These are phyloP conservation scores for Gossypium davidsonii DNA, from an alignment of 441 rosid genomes.

Conservation along the genomic window DNA sequence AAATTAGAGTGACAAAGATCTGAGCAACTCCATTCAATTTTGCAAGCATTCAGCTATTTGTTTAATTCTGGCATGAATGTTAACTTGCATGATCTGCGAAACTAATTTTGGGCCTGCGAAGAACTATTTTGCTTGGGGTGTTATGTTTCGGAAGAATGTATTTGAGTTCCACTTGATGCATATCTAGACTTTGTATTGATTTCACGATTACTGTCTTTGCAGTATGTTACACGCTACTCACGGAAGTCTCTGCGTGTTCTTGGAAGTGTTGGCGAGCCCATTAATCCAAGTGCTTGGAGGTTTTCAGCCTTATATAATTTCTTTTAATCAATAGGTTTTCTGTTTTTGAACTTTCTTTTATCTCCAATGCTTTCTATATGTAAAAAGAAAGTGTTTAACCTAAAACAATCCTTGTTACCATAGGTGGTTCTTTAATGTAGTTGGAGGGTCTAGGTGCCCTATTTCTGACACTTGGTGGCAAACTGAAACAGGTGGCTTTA, in stretches of 20 bases:
- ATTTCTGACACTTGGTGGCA: conserved; percentile 99
- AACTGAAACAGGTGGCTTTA: conserved; percentile 98
- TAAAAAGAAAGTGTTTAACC: conserved; percentile 1
- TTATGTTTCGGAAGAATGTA: not conserved
- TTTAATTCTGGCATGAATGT: conserved; percentile 2
- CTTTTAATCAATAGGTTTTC: conserved; percentile 9
- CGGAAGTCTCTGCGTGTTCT: conserved; percentile 88
- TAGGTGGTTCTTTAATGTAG: conserved; percentile 93
- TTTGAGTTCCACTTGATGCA: not conserved
- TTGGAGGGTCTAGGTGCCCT: conserved; percentile 88
- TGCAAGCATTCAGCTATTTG: not conserved
- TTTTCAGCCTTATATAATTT: conserved; percentile 25
- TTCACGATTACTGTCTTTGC: conserved; percentile 26
- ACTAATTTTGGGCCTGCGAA: not conserved
- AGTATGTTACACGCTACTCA: conserved; percentile 72
- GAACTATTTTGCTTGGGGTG: not conserved
- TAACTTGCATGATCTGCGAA: conserved; percentile 3
- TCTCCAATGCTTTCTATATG: not conserved
- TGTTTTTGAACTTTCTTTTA: not conserved
- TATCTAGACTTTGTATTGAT: conserved; percentile 13
- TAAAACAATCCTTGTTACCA: conserved; percentile 17
- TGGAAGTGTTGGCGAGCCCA: conserved; percentile 99
- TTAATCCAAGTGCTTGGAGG: conserved; percentile 99
- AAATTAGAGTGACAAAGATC: not conserved
- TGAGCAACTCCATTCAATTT: conserved; percentile 11